Percentiles rank a stretch among this genome's conserved stretches.
These are phyloP conservation scores for Juglanconis sp. DNA, from an alignment of 2,329 filamentous ascomycete genomes.

Conservation along the genomic window DNA sequence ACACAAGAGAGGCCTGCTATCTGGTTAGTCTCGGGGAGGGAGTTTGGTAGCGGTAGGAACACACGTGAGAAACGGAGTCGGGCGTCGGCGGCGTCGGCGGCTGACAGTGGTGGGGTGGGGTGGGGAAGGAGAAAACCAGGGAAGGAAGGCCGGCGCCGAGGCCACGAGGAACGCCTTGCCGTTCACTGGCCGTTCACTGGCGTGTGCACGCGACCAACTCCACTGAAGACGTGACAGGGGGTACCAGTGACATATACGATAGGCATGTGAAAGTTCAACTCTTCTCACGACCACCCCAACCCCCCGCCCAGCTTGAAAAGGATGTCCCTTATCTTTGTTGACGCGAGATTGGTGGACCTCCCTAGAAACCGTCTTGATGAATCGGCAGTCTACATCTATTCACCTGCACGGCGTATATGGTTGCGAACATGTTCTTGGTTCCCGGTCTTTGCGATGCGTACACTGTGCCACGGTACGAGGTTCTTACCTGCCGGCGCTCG, in stretches of 20 bases:
- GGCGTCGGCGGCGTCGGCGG: slow-evolving; percentile 6
- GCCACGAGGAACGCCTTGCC: too few species aligned
- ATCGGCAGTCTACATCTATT: too few species aligned
- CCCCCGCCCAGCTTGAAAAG: too few species aligned
- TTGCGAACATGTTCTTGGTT: too few species aligned
- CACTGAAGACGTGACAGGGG: background rate
- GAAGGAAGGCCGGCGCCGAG: background rate
- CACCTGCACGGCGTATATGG: too few species aligned
- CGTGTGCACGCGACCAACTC: slow-evolving; percentile 15
- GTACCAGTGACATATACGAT: background rate
- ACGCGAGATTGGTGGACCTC: too few species aligned
- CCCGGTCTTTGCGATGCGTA: too few species aligned
- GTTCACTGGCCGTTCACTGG: background rate
- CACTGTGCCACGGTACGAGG: too few species aligned
- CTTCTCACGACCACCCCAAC: too few species aligned
- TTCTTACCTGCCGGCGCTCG: background rate
- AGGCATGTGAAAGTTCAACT: slow-evolving; percentile 6
- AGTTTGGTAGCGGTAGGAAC: background rate
- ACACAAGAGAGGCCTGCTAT: background rate
- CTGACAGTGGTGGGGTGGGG: slow-evolving; percentile 1
- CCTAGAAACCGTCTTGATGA: too few species aligned
- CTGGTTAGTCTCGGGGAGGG: background rate
- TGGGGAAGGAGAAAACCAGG: background rate
- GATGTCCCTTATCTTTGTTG: too few species aligned
- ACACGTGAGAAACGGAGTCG: background rate